Percentiles rank a stretch among this genome's conserved stretches.
phyloP scores from a whole-genome alignment of 108 stramenopile genomes.

The Cyclotella cryptica region DNA sequence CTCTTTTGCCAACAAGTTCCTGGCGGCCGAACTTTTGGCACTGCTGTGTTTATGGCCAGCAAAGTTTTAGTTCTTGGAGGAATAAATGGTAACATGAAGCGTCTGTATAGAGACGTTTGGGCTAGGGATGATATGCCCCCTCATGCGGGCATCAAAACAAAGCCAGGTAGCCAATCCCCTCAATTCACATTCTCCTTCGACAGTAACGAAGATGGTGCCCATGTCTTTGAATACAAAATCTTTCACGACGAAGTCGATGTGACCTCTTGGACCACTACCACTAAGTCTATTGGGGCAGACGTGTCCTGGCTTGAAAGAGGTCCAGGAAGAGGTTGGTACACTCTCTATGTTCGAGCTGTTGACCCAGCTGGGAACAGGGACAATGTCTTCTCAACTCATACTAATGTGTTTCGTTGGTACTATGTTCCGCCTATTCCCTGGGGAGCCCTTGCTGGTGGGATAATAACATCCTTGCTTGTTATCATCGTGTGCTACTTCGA shows the following conservation, averaged over 20 bases:
- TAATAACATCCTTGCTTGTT: constrained; percentile 35
- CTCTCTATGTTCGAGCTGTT: constrained; percentile 72
- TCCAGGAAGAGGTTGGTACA: constrained; percentile 81
- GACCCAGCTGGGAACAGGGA: constrained; percentile 82
- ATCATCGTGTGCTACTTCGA: constrained; percentile 58
- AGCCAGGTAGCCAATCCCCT: constrained; percentile 54
- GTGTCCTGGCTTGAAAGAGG: constrained; percentile 78
- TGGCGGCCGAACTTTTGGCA: constrained; percentile 36
- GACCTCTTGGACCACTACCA: constrained; percentile 66
- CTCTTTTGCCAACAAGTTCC: constrained; percentile 55
- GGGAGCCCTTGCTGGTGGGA: constrained; percentile 46
- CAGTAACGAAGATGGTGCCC: constrained; percentile 52
- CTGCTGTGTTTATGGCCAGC: constrained; percentile 40
- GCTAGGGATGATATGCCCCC: constrained; percentile 76
- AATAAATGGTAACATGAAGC: constrained; percentile 13
- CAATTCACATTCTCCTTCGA: constrained; percentile 55
- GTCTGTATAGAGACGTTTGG: constrained; percentile 71
- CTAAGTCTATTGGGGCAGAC: constrained; percentile 40
- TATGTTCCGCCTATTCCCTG: constrained; percentile 80
- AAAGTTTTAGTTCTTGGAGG: constrained; percentile 60
- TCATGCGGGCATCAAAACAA: constrained; percentile 55
- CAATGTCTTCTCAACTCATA: constrained; percentile 49
- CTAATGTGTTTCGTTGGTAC: constrained; percentile 81
- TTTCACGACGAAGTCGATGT: constrained; percentile 60
- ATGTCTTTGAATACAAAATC: constrained; percentile 80